phyloP scores from a whole-genome alignment of 176 grass and related monocot species.

The Elaeis guineensis region DNA sequence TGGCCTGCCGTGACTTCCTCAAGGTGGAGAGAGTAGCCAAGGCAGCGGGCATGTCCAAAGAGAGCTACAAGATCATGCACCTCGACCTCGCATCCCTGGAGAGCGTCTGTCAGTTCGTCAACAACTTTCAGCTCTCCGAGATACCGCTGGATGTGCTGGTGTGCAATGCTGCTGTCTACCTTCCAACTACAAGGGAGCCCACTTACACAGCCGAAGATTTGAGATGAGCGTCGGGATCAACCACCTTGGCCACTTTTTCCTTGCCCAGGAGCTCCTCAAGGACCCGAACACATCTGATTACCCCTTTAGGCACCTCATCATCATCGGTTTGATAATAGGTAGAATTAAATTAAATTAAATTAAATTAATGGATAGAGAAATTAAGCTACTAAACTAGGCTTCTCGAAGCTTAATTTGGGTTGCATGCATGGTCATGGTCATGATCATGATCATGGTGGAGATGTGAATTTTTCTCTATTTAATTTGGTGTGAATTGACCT shows the following conservation, averaged over 20 bases:
- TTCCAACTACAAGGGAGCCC: conserved; percentile 87
- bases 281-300: conserved; percentile 70
- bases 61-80: conserved; percentile 74
- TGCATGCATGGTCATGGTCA: too few species aligned
- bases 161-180: conserved; percentile 95
- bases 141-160: conserved; percentile 85
- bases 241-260: conserved; percentile 92
- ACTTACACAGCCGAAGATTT: conserved; percentile 82
- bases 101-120: conserved; percentile 82
- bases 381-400: too few species aligned
- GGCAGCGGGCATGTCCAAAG: conserved; percentile 75
- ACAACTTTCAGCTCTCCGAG: conserved; percentile 41
- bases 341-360: neutral
- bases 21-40: conserved; percentile 74
- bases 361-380: too few species aligned
- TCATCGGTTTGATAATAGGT: conserved; percentile 96
- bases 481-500: too few species aligned
- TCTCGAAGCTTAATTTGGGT: too few species aligned
- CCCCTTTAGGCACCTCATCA: conserved; percentile 83
- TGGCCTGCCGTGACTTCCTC: conserved; percentile 98
- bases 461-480: too few species aligned
- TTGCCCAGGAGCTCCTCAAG: conserved; percentile 60
- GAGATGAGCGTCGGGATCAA: conserved; percentile 99
- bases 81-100: conserved; percentile 89
- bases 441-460: too few species aligned